Conservation (phyloP, 2,329 filamentous ascomycete genomes). For the Curvularia verruculosa region DNA sequence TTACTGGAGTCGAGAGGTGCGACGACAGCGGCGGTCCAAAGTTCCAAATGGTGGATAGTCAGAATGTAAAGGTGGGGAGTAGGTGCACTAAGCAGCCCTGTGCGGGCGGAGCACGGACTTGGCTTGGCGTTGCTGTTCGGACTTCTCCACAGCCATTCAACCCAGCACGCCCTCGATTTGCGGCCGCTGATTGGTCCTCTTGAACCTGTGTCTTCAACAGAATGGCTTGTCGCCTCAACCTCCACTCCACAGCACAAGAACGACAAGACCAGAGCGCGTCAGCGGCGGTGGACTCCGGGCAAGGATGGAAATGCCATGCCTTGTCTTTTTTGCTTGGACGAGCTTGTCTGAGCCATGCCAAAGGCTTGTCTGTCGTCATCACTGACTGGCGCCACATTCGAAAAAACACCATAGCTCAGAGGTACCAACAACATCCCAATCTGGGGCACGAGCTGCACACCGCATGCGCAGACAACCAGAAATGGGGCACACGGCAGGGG, state of each 20-base stretch:
- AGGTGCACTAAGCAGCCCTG: constrained; percentile 4
- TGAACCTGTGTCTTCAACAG: constrained; percentile 9
- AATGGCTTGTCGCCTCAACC: constrained; percentile 5
- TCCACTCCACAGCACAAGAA: constrained; percentile 8
- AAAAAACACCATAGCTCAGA: neutral
- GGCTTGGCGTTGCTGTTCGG: constrained; percentile 6
- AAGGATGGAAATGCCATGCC: constrained; percentile 12
- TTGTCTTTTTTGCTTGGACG: constrained; percentile 14
- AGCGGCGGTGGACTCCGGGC: constrained; percentile 5
- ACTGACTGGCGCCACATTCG: neutral
- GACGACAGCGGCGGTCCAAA: constrained; percentile 5
- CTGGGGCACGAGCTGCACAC: constrained; percentile 13
- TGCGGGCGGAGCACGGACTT: neutral
- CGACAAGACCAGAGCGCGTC: constrained; percentile 7
- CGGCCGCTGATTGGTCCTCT: constrained; percentile 23
- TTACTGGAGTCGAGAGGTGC: constrained; percentile 3
- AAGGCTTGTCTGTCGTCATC: constrained; percentile 25
- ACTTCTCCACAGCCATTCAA: constrained; percentile 18
- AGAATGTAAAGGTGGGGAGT: constrained; percentile 4
- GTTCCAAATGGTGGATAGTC: constrained; percentile 4
- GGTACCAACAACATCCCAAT: neutral
- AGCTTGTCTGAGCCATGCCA: constrained; percentile 25
- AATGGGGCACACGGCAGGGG: constrained; percentile 7
- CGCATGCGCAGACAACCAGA: neutral
- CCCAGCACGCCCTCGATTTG: constrained; percentile 12